Evolutionary conservation across 2,329 filamentous ascomycete species (phyloP).

Genomic region (Fusarium chlamydosporum): DNA sequence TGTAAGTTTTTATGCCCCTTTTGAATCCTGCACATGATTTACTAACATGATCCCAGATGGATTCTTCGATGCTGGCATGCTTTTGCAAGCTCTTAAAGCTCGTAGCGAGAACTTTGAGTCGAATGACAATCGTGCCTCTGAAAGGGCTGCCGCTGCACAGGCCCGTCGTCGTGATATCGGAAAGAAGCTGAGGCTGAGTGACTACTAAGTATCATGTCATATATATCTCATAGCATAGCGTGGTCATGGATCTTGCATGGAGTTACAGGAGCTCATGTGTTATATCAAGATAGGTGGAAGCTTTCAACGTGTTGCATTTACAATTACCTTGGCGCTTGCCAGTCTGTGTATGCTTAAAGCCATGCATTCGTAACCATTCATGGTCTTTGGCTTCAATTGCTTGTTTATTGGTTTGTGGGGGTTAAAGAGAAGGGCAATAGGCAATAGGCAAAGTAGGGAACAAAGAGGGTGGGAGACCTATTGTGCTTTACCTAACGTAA

Average conservation of each 20-base stretch:
- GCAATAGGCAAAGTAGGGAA: not conserved
- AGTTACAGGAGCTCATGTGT: constrained; percentile 37
- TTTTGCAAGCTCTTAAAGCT: constrained; percentile 87
- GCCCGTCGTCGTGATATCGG: constrained; percentile 77
- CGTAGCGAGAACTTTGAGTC: constrained; percentile 69
- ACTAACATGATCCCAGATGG: constrained; percentile 74
- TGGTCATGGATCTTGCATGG: constrained; percentile 34
- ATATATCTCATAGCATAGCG: constrained; percentile 27
- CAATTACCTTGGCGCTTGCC: constrained; percentile 4
- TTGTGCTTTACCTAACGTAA: not conserved
- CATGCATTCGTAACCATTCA: not conserved
- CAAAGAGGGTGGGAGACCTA: no score
- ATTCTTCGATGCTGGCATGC: constrained; percentile 97
- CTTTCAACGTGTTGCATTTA: constrained; percentile 5
- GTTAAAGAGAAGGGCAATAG: not conserved
- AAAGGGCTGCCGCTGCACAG: constrained; percentile 72
- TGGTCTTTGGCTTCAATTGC: not conserved
- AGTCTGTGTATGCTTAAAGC: not conserved
- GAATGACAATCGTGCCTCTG: constrained; percentile 67
- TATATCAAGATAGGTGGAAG: constrained; percentile 15
- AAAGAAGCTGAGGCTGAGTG: constrained; percentile 78
- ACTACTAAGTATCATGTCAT: constrained; percentile 67
- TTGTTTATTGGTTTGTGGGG: not conserved
- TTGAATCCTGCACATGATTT: constrained; percentile 1
- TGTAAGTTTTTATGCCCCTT: constrained; percentile 73